These are phyloP conservation scores for Calonectria montana DNA, from an alignment of 2,329 filamentous ascomycete genomes.

Conservation along the genomic window DNA sequence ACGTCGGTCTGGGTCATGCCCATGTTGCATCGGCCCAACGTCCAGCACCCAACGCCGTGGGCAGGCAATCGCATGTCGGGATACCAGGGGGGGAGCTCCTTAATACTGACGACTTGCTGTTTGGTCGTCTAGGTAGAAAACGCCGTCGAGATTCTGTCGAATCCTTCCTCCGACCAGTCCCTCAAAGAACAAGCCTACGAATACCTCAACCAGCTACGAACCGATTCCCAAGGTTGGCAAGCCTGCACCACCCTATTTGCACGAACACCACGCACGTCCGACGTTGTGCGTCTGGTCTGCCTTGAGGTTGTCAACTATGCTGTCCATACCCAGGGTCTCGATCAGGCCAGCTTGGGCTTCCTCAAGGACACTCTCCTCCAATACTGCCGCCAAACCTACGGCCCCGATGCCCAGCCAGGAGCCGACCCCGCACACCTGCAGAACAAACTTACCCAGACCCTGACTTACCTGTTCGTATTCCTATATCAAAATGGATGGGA, in stretches of 20 bases:
- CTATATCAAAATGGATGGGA: constrained; percentile 90
- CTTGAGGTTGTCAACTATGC: constrained; percentile 95
- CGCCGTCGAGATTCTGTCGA: constrained; percentile 94
- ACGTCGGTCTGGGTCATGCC: constrained; percentile 33
- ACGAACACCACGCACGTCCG: constrained; percentile 78
- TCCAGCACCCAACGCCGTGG: constrained; percentile 24
- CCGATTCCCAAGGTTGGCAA: constrained; percentile 89
- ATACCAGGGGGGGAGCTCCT: not conserved
- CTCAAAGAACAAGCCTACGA: constrained; percentile 87
- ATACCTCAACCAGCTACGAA: constrained; percentile 81
- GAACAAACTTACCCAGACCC: constrained; percentile 96
- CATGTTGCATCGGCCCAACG: constrained; percentile 38
- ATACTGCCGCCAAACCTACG: constrained; percentile 84
- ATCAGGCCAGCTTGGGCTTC: constrained; percentile 76
- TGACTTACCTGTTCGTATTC: constrained; percentile 92
- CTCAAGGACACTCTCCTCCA: constrained; percentile 85
- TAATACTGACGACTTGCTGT: constrained; percentile 23
- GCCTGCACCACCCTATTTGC: constrained; percentile 89
- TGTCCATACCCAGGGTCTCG: constrained; percentile 82
- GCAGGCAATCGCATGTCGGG: constrained; percentile 17
- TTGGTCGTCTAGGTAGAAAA: constrained; percentile 78
- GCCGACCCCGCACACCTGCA: constrained; percentile 83
- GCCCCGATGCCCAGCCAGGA: constrained; percentile 65
- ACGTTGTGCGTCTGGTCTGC: constrained; percentile 88
- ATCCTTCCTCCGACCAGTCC: constrained; percentile 78